Percentiles rank a stretch among this genome's conserved stretches.
Conservation (phyloP, 2,329 filamentous ascomycete species). For the Harringtonia lauricola region DNA sequence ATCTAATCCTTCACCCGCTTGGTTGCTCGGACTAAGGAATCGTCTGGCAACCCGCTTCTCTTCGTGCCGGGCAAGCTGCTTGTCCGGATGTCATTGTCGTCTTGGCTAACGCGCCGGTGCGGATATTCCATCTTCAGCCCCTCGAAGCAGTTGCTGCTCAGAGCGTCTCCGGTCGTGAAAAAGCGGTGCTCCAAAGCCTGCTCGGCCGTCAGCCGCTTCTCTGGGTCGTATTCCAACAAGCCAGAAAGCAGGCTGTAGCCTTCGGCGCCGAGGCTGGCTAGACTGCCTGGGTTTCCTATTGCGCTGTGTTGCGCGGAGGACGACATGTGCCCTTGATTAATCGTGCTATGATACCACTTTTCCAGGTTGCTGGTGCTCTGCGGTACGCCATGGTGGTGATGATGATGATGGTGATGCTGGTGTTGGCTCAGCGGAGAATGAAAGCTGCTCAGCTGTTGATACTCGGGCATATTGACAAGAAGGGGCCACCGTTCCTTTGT, state of each 20-base stretch:
- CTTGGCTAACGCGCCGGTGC: conserved; percentile 77
- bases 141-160: conserved; percentile 81
- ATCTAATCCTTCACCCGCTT: conserved; percentile 49
- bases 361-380: conserved; percentile 50
- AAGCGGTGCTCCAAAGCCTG: conserved; percentile 86
- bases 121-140: conserved; percentile 84
- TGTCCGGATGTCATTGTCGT: conserved; percentile 92
- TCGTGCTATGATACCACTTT: conserved; percentile 66
- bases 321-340: conserved; percentile 41
- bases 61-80: conserved; percentile 86
- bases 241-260: conserved; percentile 74
- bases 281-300: conserved; percentile 21
- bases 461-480: conserved; percentile 78
- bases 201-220: conserved; percentile 76
- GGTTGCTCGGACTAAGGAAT: conserved; percentile 51
- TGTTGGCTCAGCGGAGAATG: conserved; percentile 29
- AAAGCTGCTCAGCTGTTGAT: conserved; percentile 52
- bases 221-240: conserved; percentile 85
- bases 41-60: conserved; percentile 74
- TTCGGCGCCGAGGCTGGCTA: conserved; percentile 58
- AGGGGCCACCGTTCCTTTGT: conserved; percentile 84
- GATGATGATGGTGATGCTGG: conserved; percentile 17
- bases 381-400: not conserved
- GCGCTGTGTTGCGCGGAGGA: conserved; percentile 31
- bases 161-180: conserved; percentile 63